A percentile compares a stretch with the other conserved stretches of the same genome.
These are phyloP conservation scores for Coniella vitis DNA, from an alignment of 2,329 filamentous ascomycete genomes.

Conservation along the genomic window DNA sequence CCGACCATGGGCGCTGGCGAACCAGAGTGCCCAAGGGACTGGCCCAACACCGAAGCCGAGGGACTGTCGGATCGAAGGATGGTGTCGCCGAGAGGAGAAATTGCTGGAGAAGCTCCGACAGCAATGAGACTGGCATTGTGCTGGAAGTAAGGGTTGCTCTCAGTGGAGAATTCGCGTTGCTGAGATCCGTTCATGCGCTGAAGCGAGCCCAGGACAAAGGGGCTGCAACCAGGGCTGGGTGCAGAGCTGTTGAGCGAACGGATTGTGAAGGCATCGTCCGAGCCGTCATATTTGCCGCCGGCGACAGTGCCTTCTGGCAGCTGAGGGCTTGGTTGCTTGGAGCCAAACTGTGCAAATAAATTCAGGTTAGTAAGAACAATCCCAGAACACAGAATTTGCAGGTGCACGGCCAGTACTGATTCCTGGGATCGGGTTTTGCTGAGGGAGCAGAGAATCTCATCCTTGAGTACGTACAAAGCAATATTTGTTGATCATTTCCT, in stretches of 20 bases:
- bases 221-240: constrained; percentile 32
- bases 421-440: constrained; percentile 18
- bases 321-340: constrained; percentile 48
- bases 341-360: constrained; percentile 48
- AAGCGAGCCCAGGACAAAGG: constrained; percentile 23
- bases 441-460: constrained; percentile 21
- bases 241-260: constrained; percentile 29
- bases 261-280: constrained; percentile 28
- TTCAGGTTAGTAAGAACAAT: constrained; percentile 30
- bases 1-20: constrained; percentile 39
- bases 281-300: constrained; percentile 37
- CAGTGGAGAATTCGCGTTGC: constrained; percentile 35
- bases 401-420: constrained; percentile 18
- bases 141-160: constrained; percentile 31
- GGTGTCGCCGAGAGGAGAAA: constrained; percentile 26
- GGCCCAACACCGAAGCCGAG: constrained; percentile 22
- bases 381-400: constrained; percentile 17
- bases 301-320: constrained; percentile 41
- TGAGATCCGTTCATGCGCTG: constrained; percentile 31
- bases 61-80: constrained; percentile 26
- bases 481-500: constrained; percentile 97
- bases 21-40: constrained; percentile 30
- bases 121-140: constrained; percentile 22
- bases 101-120: constrained; percentile 28
- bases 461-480: constrained; percentile 88